These are phyloP conservation scores for Trifolium fragiferum DNA, from an alignment of 306 rosid genomes.

Conservation along the genomic window DNA sequence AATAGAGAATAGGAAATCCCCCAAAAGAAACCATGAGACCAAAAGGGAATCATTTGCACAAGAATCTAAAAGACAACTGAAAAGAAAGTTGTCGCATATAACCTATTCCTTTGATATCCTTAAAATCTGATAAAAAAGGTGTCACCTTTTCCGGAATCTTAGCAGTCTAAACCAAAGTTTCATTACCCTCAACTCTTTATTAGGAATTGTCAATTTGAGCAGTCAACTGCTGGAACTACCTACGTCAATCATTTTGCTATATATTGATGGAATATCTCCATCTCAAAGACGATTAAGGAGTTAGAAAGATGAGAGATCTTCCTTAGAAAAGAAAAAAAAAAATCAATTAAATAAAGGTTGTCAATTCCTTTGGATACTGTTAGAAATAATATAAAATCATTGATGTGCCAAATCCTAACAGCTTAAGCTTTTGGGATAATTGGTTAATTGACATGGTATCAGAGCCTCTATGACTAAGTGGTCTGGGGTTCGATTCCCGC, in stretches of 20 bases:
- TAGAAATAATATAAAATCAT: too few relatives aligned
- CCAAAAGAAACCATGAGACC: neutral
- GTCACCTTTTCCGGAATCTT: slow-evolving; percentile 16
- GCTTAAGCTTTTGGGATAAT: too few relatives aligned
- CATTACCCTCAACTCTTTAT: neutral
- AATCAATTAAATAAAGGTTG: neutral
- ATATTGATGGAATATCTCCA: neutral
- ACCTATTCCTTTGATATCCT: neutral
- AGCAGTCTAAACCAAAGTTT: neutral
- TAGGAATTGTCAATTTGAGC: slow-evolving; percentile 1
- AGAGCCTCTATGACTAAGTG: too few relatives aligned
- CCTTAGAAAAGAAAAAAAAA: neutral
- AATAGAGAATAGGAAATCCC: neutral
- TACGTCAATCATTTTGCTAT: neutral
- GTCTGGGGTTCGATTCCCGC: too few relatives aligned
- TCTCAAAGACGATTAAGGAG: neutral
- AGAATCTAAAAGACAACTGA: neutral
- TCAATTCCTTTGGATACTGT: too few relatives aligned
- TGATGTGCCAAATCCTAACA: too few relatives aligned
- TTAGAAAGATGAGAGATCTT: neutral
- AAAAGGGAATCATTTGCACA: slow-evolving; percentile 1
- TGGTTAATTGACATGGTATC: too few relatives aligned
- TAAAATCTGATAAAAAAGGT: neutral
- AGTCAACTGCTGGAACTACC: neutral
- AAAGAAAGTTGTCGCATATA: neutral